A percentile compares a stretch with the other conserved stretches of the same genome.
Conservation (phyloP, 352 stramenopile species). For the Globisporangium nodosum region DNA sequence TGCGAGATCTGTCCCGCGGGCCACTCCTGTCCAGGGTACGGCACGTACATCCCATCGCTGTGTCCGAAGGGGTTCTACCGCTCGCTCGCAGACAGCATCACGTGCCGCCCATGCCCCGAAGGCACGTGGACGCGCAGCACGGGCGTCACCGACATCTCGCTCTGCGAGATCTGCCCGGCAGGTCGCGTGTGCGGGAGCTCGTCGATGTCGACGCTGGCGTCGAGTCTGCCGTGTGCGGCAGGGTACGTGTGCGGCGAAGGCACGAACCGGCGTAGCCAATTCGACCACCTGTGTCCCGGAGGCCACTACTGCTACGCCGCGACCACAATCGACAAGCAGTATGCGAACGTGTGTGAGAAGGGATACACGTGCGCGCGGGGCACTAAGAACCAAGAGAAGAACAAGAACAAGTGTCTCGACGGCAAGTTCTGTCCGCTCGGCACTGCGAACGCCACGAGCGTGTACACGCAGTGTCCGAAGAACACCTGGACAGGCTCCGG, state of each 20-base stretch:
- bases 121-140: constrained; percentile 92
- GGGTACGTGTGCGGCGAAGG: constrained; percentile 93
- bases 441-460: constrained; percentile 76
- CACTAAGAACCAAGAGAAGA: constrained; percentile 82
- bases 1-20: constrained; percentile 93
- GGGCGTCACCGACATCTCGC: constrained; percentile 92
- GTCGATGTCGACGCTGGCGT: constrained; percentile 80
- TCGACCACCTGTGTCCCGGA: constrained; percentile 89
- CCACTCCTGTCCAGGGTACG: constrained; percentile 91
- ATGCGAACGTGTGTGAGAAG: constrained; percentile 69
- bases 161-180: constrained; percentile 93
- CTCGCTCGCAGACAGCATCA: constrained; percentile 93
- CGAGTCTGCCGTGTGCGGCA: constrained; percentile 86
- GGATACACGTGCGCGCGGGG: constrained; percentile 91
- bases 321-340: constrained; percentile 85
- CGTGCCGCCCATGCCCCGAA: constrained; percentile 92
- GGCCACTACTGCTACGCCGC: constrained; percentile 88
- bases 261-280: constrained; percentile 89
- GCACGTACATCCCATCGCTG: constrained; percentile 94
- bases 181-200: constrained; percentile 91
- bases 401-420: constrained; percentile 90
- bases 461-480: constrained; percentile 88
- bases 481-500: constrained; percentile 85
- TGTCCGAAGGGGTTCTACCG: constrained; percentile 92
- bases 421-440: constrained; percentile 91